These are phyloP conservation scores for Salmacisia buchloeana DNA, from an alignment of 1,284 basidiomycete species.

Conservation along the genomic window DNA sequence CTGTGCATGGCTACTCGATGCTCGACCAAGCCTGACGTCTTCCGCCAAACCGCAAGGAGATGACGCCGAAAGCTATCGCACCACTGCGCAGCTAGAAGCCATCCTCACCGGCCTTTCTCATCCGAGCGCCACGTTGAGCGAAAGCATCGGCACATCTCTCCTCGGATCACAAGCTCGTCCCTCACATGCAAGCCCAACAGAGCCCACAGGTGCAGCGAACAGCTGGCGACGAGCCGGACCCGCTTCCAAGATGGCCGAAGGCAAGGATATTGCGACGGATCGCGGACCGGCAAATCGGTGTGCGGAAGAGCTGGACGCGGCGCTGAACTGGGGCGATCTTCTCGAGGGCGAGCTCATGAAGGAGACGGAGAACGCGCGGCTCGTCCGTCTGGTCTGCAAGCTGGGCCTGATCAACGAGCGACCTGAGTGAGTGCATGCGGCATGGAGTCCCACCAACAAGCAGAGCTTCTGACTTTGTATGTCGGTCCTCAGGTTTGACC, in stretches of 20 bases:
- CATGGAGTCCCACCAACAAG: background rate
- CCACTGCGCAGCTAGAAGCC: background rate
- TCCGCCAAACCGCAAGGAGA: background rate
- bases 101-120: background rate
- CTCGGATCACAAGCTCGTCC: too few relatives aligned
- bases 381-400: constrained; percentile 87
- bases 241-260: constrained; percentile 60
- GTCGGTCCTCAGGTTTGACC: constrained; percentile 66
- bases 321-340: constrained; percentile 69
- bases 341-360: constrained; percentile 77
- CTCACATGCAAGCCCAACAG: too few relatives aligned
- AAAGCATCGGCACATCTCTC: background rate
- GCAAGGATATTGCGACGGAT: constrained; percentile 73
- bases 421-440: constrained; percentile 67
- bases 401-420: constrained; percentile 98
- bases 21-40: background rate
- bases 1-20: constrained; percentile 65
- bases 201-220: background rate
- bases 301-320: constrained; percentile 74
- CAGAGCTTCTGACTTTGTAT: constrained; percentile 13
- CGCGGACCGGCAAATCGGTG: constrained; percentile 59
- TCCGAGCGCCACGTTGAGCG: background rate
- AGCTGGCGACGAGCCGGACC: background rate
- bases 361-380: constrained; percentile 91
- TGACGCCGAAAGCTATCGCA: background rate